phyloP scores from a whole-genome alignment of 2,329 filamentous ascomycete species.

The Pseudogymnoascus sp. region DNA sequence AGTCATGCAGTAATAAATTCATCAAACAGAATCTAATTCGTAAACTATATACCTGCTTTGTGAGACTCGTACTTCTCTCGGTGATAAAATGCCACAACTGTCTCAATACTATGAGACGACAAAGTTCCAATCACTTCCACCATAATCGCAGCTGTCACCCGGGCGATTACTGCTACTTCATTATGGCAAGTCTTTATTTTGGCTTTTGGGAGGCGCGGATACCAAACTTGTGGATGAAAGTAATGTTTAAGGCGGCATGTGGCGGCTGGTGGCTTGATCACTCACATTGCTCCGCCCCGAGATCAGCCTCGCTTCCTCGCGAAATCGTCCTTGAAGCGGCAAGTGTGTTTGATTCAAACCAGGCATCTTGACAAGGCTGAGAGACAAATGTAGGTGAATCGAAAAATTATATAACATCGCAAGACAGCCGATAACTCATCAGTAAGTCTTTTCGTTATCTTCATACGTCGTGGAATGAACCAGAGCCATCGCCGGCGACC shows the following conservation, averaged over 20 bases:
- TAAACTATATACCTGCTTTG: not conserved
- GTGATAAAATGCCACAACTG: not conserved
- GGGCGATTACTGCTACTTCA: not conserved
- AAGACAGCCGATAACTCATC: not conserved
- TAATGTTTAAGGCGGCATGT: not conserved
- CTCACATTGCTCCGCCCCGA: not conserved
- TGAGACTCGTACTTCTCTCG: not conserved
- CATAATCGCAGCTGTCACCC: not conserved
- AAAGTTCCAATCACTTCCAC: not conserved
- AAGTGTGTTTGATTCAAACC: not conserved
- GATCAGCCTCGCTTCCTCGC: not conserved
- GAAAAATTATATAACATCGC: not conserved
- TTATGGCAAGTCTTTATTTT: not conserved
- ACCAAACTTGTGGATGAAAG: not conserved
- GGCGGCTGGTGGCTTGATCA: not conserved
- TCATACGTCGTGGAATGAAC: not conserved
- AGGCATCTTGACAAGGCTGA: not conserved
- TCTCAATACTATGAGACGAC: not conserved
- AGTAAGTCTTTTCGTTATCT: not conserved
- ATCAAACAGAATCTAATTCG: not conserved
- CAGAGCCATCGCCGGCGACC: not conserved
- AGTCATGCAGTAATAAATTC: not conserved
- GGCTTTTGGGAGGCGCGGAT: not conserved
- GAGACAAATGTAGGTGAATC: not conserved
- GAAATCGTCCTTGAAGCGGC: not conserved